phyloP scores from a whole-genome alignment of 129 eudicot species.

The Deinandra increscens region DNA sequence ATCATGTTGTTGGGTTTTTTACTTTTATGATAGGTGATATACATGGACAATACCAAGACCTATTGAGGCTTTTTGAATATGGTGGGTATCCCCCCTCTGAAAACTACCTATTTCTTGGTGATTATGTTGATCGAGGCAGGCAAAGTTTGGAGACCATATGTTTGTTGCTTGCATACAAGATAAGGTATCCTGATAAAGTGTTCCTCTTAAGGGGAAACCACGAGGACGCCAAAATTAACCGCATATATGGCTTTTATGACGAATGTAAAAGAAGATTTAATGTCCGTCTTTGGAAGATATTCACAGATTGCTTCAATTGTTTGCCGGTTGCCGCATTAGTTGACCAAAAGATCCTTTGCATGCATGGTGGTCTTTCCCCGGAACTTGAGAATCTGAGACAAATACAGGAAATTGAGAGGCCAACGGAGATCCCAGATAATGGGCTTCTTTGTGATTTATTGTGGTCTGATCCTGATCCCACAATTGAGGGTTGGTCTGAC shows the following conservation, averaged over 20 bases:
- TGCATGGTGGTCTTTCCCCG: slow-evolving; percentile 27
- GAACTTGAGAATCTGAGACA: slow-evolving; percentile 14
- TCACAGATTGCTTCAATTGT: slow-evolving; percentile 24
- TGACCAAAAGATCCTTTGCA: slow-evolving; percentile 26
- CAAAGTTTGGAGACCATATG: slow-evolving; percentile 29
- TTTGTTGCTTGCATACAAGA: slow-evolving; percentile 24
- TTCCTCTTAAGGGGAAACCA: slow-evolving; percentile 26
- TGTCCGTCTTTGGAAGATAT: slow-evolving; percentile 22
- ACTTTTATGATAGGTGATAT: slow-evolving; percentile 22
- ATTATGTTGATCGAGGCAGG: slow-evolving; percentile 27
- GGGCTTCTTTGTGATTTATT: slow-evolving; percentile 26
- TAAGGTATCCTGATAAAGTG: slow-evolving; percentile 18
- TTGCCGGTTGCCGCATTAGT: slow-evolving; percentile 25
- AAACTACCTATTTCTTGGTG: slow-evolving; percentile 22
- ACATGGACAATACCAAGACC: slow-evolving; percentile 23
- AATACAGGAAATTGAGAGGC: slow-evolving; percentile 13
- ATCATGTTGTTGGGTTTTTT: slow-evolving; percentile 1
- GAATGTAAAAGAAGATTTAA: slow-evolving; percentile 28
- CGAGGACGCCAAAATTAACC: slow-evolving; percentile 17
- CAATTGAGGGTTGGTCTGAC: slow-evolving; percentile 17
- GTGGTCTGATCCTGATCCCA: slow-evolving; percentile 24
- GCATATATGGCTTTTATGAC: slow-evolving; percentile 25
- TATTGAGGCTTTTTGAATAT: slow-evolving; percentile 25
- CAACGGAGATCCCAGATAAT: slow-evolving; percentile 15
- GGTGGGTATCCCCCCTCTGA: slow-evolving; percentile 23